phyloP scores from a whole-genome alignment of 768 basidiomycete genomes.

The Mycena kentingensis region DNA sequence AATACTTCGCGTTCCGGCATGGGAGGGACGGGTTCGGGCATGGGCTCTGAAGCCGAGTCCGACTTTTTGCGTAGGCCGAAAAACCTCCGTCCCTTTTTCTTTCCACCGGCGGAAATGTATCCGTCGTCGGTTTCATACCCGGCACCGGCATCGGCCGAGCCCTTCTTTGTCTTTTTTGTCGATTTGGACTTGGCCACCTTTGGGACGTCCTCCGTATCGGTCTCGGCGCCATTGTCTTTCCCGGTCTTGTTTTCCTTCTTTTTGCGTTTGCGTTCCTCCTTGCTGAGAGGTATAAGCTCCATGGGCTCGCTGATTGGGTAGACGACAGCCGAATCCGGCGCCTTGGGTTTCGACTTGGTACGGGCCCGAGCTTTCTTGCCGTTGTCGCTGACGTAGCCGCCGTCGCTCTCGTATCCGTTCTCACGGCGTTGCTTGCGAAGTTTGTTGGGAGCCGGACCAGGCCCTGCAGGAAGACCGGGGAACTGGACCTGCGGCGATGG shows the following conservation, averaged over 20 bases:
- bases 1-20: slow-evolving; percentile 34
- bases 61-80: slow-evolving; percentile 45
- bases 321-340: slow-evolving; percentile 25
- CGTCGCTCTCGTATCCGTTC: slow-evolving; percentile 57
- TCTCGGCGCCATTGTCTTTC: slow-evolving; percentile 26
- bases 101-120: slow-evolving; percentile 21
- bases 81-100: slow-evolving; percentile 42
- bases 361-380: slow-evolving; percentile 23
- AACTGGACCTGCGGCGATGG: slow-evolving; percentile 8
- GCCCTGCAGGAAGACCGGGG: not conserved
- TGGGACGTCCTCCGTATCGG: slow-evolving; percentile 15
- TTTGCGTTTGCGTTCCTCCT: slow-evolving; percentile 25
- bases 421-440: slow-evolving; percentile 21
- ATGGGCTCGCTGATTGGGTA: slow-evolving; percentile 25
- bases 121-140: slow-evolving; percentile 33
- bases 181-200: slow-evolving; percentile 12
- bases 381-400: slow-evolving; percentile 51
- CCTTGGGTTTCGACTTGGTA: slow-evolving; percentile 31
- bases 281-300: slow-evolving; percentile 25
- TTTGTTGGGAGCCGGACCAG: slow-evolving; percentile 1
- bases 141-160: slow-evolving; percentile 7
- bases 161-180: slow-evolving; percentile 26
- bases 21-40: slow-evolving; percentile 18
- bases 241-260: slow-evolving; percentile 19
- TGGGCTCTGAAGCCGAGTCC: slow-evolving; percentile 35